Conservation (phyloP, 2,329 filamentous ascomycete species). For the Thyridium curvatum region DNA sequence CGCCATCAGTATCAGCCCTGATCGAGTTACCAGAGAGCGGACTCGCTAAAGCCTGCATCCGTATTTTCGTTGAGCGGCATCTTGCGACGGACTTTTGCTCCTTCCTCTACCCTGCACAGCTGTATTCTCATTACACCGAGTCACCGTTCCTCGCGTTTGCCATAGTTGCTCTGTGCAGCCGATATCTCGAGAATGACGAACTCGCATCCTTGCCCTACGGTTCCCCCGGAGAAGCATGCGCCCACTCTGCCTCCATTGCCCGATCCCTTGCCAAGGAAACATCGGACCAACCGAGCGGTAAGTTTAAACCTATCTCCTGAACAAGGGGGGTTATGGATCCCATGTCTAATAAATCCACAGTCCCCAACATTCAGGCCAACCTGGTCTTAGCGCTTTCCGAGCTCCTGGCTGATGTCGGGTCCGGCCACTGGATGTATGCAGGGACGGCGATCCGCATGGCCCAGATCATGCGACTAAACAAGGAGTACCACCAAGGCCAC, state of each 20-base stretch:
- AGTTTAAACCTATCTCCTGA: neutral
- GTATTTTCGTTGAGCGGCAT: neutral
- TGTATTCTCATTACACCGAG: neutral
- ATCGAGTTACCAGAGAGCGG: too few relatives aligned
- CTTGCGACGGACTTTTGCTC: neutral
- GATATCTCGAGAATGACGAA: neutral
- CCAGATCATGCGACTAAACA: constrained; percentile 7
- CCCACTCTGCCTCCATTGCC: neutral
- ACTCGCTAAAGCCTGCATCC: neutral
- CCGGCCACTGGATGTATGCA: constrained; percentile 1
- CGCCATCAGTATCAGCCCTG: too few relatives aligned
- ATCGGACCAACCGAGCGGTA: neutral
- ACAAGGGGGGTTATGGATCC: too few relatives aligned
- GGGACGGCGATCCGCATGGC: constrained; percentile 36
- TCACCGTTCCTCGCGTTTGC: neutral
- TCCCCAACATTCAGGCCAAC: neutral
- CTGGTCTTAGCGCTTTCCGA: neutral
- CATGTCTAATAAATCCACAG: neutral
- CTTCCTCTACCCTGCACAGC: neutral
- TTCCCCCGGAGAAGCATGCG: neutral
- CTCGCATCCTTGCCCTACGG: too few relatives aligned
- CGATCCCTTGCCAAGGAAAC: neutral
- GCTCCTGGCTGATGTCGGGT: neutral
- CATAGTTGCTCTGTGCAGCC: neutral
- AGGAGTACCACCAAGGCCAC: constrained; percentile 4